These are phyloP conservation scores for Suillus bovinus DNA, from an alignment of 768 basidiomycete genomes.

Conservation along the genomic window DNA sequence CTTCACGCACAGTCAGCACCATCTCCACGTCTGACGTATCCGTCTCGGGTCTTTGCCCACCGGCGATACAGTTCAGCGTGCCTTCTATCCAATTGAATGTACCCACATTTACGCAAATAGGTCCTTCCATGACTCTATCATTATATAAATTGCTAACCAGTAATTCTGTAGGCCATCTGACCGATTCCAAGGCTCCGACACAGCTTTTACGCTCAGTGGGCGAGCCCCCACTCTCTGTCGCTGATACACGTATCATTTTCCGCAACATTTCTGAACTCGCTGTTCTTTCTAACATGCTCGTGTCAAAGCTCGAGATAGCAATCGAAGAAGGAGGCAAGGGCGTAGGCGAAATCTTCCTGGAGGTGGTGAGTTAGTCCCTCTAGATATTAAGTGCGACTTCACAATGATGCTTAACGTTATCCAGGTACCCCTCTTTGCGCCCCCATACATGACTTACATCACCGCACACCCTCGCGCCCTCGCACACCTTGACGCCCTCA, in stretches of 20 bases:
- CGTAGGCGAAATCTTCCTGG: conserved; percentile 72
- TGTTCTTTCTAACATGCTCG: conserved; percentile 64
- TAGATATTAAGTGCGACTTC: not conserved
- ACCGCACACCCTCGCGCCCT: conserved; percentile 77
- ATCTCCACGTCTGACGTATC: conserved; percentile 50
- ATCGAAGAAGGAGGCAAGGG: conserved; percentile 67
- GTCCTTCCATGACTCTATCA: conserved; percentile 28
- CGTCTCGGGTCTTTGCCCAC: not conserved
- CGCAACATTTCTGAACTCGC: conserved; percentile 77
- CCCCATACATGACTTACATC: conserved; percentile 78
- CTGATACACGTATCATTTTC: conserved; percentile 74
- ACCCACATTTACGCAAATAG: conserved; percentile 29
- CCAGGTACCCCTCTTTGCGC: conserved; percentile 70
- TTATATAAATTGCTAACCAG: conserved; percentile 32
- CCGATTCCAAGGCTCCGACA: conserved; percentile 20
- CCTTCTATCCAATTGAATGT: conserved; percentile 2
- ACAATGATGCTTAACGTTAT: not conserved
- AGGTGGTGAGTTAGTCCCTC: conserved; percentile 50
- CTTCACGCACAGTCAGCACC: conserved; percentile 48
- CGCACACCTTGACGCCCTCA: conserved; percentile 56
- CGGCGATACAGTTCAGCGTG: not conserved
- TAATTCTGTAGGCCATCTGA: conserved; percentile 24
- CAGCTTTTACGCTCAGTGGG: not conserved
- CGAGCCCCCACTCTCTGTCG: conserved; percentile 62
- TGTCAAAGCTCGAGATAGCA: conserved; percentile 63